Conservation (phyloP, 345 rosid species). For the Arabidopsis arenosa region DNA sequence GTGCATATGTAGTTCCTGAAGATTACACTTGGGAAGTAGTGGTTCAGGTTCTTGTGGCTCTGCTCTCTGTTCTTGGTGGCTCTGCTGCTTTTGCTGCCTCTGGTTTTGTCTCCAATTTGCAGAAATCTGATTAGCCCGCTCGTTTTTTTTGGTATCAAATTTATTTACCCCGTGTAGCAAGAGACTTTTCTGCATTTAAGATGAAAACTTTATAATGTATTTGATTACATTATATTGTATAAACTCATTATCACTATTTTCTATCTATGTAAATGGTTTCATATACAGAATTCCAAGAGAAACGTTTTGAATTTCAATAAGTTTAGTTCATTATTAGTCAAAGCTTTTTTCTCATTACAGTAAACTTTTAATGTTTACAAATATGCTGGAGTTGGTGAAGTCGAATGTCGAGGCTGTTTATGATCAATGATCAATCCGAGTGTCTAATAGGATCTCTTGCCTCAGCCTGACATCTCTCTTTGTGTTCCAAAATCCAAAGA, state of each 20-base stretch:
- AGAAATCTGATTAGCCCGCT: constrained; percentile 57
- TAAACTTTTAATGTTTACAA: too few species aligned
- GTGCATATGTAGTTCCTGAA: constrained; percentile 83
- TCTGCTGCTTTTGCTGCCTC: constrained; percentile 94
- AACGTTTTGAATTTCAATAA: neutral
- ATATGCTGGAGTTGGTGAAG: too few species aligned
- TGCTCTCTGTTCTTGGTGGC: constrained; percentile 68
- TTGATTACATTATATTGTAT: constrained; percentile 11
- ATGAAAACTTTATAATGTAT: constrained; percentile 16
- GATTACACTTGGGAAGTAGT: constrained; percentile 72
- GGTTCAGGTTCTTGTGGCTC: constrained; percentile 63
- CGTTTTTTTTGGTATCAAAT: neutral
- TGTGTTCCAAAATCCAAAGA: too few species aligned
- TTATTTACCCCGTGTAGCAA: neutral
- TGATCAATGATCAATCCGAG: too few species aligned
- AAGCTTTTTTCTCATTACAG: neutral
- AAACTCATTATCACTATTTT: constrained; percentile 1
- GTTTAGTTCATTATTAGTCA: neutral
- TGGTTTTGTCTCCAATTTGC: constrained; percentile 78
- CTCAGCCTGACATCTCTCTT: too few species aligned
- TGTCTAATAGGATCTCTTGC: too few species aligned
- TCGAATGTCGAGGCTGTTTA: too few species aligned
- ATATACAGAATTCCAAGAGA: constrained; percentile 25
- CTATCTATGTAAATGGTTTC: constrained; percentile 39
- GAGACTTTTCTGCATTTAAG: constrained; percentile 7